Evolutionary conservation across 2,329 filamentous ascomycete species (phyloP).

Genomic region (Nannizziopsis barbatae): DNA sequence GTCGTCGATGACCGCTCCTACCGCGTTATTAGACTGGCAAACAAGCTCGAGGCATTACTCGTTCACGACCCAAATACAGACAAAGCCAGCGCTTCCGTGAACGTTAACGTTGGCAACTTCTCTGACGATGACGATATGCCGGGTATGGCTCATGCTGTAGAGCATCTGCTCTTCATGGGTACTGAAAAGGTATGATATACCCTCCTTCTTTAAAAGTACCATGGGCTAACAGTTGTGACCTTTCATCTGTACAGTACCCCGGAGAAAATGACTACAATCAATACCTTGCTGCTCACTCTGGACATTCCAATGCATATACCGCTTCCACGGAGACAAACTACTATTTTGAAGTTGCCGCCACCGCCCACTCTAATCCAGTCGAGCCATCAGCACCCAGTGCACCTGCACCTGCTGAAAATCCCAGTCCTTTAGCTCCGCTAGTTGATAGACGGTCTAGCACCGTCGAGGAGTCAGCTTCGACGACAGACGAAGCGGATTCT

Average conservation of each 20-base stretch:
- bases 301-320: conserved; percentile 90
- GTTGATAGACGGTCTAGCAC: conserved; percentile 14
- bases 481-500: conserved; percentile 29
- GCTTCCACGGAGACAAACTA: conserved; percentile 91
- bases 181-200: conserved; percentile 63
- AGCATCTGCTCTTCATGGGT: conserved; percentile 96
- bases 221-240: conserved; percentile 1
- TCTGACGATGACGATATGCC: conserved; percentile 85
- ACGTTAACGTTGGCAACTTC: conserved; percentile 93
- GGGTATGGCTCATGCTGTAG: conserved; percentile 89
- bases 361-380: conserved; percentile 38
- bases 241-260: conserved; percentile 52
- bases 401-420: conserved; percentile 8
- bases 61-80: conserved; percentile 93
- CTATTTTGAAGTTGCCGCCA: conserved; percentile 88
- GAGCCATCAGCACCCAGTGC: conserved; percentile 2
- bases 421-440: conserved; percentile 9
- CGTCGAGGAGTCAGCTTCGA: conserved; percentile 15
- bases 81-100: conserved; percentile 89
- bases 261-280: conserved; percentile 91
- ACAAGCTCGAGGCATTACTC: conserved; percentile 79
- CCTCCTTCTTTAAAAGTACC: neutral
- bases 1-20: conserved; percentile 78
- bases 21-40: conserved; percentile 70
- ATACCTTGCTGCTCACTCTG: conserved; percentile 81